Evolutionary conservation across 148 eudicot genomes (phyloP).

Genomic region (Rhododendron mucronatum): DNA sequence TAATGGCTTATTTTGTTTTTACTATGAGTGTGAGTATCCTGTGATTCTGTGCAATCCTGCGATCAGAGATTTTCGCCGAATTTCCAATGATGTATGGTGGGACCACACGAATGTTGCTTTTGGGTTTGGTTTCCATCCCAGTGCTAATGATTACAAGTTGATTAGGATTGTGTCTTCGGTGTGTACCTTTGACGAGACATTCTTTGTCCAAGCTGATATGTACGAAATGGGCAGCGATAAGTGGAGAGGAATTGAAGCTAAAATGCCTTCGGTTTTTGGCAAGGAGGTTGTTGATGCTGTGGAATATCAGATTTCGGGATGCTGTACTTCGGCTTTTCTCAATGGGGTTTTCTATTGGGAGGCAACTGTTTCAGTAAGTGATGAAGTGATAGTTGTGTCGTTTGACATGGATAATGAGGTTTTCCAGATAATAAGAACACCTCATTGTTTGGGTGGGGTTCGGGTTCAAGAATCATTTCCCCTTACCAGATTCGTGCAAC

Average conservation of each 20-base stretch:
- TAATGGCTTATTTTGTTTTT: background rate
- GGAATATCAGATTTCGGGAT: background rate
- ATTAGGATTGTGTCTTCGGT: background rate
- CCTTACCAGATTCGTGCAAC: too few relatives aligned
- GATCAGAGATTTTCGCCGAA: background rate
- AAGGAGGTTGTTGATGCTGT: background rate
- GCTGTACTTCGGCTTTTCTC: too few relatives aligned
- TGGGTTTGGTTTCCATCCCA: too few relatives aligned
- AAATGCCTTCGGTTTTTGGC: too few relatives aligned
- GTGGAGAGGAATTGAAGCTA: background rate
- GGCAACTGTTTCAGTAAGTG: too few relatives aligned
- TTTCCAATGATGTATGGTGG: too few relatives aligned
- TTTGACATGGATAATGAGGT: background rate
- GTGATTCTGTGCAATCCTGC: background rate
- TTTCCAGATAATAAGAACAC: background rate
- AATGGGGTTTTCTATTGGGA: too few relatives aligned
- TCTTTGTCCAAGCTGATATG: background rate
- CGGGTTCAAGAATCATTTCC: too few relatives aligned
- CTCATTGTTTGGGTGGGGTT: background rate
- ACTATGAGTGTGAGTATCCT: background rate
- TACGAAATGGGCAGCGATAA: background rate
- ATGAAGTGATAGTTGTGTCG: background rate
- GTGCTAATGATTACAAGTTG: too few relatives aligned
- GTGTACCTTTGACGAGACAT: too few relatives aligned
- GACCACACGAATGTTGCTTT: too few relatives aligned